A percentile compares a stretch with the other conserved stretches of the same genome.
Conservation (phyloP, 371 early-diverging fungal species). For the Phascolomyces articulosus region DNA sequence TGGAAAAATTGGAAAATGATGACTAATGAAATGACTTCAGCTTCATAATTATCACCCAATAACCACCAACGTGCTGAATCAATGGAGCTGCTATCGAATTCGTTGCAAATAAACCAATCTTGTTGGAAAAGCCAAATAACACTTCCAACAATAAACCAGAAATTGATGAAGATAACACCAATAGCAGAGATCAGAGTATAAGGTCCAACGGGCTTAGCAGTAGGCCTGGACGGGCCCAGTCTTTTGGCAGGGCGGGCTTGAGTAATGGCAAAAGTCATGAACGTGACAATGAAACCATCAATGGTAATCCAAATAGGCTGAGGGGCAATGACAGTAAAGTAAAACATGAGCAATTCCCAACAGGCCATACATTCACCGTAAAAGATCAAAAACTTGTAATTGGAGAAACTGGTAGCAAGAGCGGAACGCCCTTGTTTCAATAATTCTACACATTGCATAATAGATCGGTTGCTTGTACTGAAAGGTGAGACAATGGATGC, state of each 20-base stretch:
- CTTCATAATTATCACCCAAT: conserved; percentile 80
- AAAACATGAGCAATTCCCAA: conserved; percentile 58
- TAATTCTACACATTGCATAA: conserved; percentile 62
- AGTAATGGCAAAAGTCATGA: conserved; percentile 70
- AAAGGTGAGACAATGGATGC: conserved; percentile 89
- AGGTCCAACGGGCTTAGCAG: conserved; percentile 71
- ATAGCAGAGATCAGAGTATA: conserved; percentile 70
- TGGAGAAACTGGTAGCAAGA: conserved; percentile 74
- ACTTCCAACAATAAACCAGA: conserved; percentile 52
- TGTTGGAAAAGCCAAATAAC: conserved; percentile 58
- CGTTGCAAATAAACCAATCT: conserved; percentile 73
- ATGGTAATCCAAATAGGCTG: conserved; percentile 75
- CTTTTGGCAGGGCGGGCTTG: conserved; percentile 55
- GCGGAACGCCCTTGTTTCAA: conserved; percentile 74
- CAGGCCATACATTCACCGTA: conserved; percentile 76
- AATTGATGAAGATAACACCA: conserved; percentile 70
- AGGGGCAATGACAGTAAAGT: conserved; percentile 55
- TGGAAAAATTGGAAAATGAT: conserved; percentile 64
- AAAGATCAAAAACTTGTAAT: conserved; percentile 76
- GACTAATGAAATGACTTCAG: conserved; percentile 56
- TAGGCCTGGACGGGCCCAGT: conserved; percentile 67
- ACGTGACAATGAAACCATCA: conserved; percentile 66
- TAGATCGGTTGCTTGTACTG: conserved; percentile 49
- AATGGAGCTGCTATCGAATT: conserved; percentile 65
- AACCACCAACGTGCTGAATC: conserved; percentile 79